A percentile compares a stretch with the other conserved stretches of the same genome.
Evolutionary conservation across 2,329 filamentous ascomycete genomes (phyloP).

Genomic region (Proliferodiscus dingleyae): DNA sequence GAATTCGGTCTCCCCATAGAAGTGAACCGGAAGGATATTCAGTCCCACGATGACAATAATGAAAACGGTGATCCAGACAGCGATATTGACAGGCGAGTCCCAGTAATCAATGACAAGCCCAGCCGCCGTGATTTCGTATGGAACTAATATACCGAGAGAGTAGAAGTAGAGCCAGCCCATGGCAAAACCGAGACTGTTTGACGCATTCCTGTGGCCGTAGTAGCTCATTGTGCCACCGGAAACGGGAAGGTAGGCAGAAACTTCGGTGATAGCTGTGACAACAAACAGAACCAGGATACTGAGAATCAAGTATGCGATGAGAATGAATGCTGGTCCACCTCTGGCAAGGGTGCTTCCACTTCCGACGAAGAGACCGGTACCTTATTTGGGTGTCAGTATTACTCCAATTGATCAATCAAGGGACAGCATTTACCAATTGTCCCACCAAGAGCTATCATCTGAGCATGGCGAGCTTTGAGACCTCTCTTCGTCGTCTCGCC

Average conservation of each 20-base stretch:
- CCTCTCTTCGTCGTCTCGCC: constrained; percentile 24
- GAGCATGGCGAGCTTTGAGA: constrained; percentile 29
- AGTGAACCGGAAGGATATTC: constrained; percentile 45
- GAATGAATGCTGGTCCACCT: constrained; percentile 41
- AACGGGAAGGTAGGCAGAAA: constrained; percentile 58
- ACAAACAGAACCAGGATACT: constrained; percentile 40
- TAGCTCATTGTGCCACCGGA: constrained; percentile 44
- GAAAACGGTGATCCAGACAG: constrained; percentile 38
- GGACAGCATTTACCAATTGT: constrained; percentile 34
- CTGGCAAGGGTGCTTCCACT: constrained; percentile 39
- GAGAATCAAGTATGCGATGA: constrained; percentile 41
- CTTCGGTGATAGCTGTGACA: constrained; percentile 50
- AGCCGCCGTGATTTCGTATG: constrained; percentile 37
- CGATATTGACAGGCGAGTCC: constrained; percentile 37
- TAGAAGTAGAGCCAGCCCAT: constrained; percentile 39
- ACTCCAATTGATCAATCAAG: neutral
- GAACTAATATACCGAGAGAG: constrained; percentile 36
- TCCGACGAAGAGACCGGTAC: constrained; percentile 37
- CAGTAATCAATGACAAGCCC: constrained; percentile 41
- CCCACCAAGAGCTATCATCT: constrained; percentile 33
- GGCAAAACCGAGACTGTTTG: constrained; percentile 39
- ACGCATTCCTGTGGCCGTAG: constrained; percentile 42
- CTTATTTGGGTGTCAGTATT: constrained; percentile 7
- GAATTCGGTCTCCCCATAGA: constrained; percentile 59
- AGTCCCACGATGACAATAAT: constrained; percentile 35